Evolutionary conservation across 768 basidiomycete species (phyloP), one percentile per base, ranked within the genome.

Genomic region (Hydnomerulius pinastri): DNA sequence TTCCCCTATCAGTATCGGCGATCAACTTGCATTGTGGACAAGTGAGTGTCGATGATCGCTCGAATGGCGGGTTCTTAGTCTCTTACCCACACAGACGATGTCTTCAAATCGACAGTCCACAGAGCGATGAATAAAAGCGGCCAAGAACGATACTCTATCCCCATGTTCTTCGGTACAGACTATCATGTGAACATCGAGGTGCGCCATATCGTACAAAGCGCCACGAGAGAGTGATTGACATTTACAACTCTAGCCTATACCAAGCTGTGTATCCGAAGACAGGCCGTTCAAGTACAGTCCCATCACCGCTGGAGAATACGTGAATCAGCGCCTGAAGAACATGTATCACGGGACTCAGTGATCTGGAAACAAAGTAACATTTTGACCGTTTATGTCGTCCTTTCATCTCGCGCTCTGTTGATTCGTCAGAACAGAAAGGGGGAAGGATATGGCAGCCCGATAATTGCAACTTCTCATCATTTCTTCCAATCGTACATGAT

Each of bases 91-190:
- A n/a, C 27, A 95, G 90, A 95, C 59, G 91, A 90, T 58, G 75
- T 92, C 35, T 96, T 94, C 79, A 91, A 90, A 58, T 93, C 90
- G 0, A 95, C 93, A 0, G 76, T 88, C 1, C 95, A 98, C 67
- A 82, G 94, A 37, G 94, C 86, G 2, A 77, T 91, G 56, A 93
- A 94, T 57, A 75, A 82, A 36, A 83, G 81, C 20, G 87, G 89
- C 4, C 70, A 75, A 24, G 71, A 75, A 17, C 79, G 94, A 21
- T 94, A 90, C 66, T 92, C 90, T 0, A 89, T 94, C 18, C 92
- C 94, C 0, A 72, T 94, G 23, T 96, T 97, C 72, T 93, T 94
- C 55, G 92, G 94, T 2, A 87, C 85, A 11, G 90, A 95, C 63
- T 92, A 93, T 62, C 80, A 94, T 54, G 89, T 93, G 5, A 73